Base-by-base conservation (phyloP, 371 early-diverging fungal species). In the Mucor racemosus region DNA sequence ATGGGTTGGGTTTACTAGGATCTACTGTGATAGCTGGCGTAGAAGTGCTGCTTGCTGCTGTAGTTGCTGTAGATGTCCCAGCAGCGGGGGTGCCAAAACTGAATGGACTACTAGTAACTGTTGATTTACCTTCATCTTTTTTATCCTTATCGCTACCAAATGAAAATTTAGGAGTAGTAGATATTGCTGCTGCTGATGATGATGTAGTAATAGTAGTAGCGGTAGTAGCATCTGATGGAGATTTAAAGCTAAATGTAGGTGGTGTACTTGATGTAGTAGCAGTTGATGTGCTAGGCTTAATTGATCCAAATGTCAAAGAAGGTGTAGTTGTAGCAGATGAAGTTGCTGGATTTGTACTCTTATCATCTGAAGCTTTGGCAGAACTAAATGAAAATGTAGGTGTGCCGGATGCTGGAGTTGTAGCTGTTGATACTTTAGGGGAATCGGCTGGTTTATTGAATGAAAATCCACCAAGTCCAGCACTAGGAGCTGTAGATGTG, bases 1-100 rank as follows among this genome's bases (percentile, higher is more conserved):
- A 81, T 14, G 63, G 62, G 60, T 76, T 75, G 9, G 75, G 73
- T 60, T 75, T 62, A 9, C 58, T 26, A 11, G 68, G 71, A 55
- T 53, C 67, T 6, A 55, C 44, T 14, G 67, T 26, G 13, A 53
- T 46, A 33, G 67, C 35, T 7, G 59, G 15, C 4, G 67, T 54
- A 57, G 74, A 19, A 7, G 44, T 15, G 15, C 42, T 42, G 36
- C 67, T 26, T 5, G 66, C 50, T 11, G 5, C 11, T 38, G 38
- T 9, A 11, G 74, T 7, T 9, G 77, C 35, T 44, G 69, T 42
- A 2, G 67, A 36, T 2, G 64, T 54, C 5, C 9, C 38, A 36
- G 69, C 26, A 9, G 69, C 46, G 11, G 59, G 11, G 0, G 61
- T 57, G 33, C 54, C 54, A 59, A 71, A 71, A 7, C 44, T 66